Percentiles rank a stretch among this genome's conserved stretches.
phyloP scores from a whole-genome alignment of 2,329 filamentous ascomycete genomes.

The Calonectria henricotiae region DNA sequence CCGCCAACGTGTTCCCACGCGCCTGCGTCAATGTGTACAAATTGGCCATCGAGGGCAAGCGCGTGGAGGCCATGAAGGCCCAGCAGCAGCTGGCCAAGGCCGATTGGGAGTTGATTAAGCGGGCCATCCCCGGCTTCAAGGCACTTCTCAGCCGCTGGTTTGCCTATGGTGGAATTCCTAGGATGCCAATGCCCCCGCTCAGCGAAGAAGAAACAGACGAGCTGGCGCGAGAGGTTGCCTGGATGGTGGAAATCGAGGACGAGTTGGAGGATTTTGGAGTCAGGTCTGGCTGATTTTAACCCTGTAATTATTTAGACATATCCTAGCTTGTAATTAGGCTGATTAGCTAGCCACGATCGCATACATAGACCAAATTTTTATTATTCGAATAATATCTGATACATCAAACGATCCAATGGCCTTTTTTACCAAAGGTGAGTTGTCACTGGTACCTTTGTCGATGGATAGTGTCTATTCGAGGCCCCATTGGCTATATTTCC shows the following conservation, averaged over 20 bases:
- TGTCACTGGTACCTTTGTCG: background rate
- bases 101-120: conserved; percentile 88
- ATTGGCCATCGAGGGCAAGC: conserved; percentile 80
- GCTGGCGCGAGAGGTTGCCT: conserved; percentile 71
- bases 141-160: conserved; percentile 84
- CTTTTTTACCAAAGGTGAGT: background rate
- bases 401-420: background rate
- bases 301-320: conserved; percentile 2
- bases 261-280: conserved; percentile 58
- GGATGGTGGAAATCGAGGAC: conserved; percentile 78
- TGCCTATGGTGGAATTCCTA: conserved; percentile 85
- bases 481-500: background rate
- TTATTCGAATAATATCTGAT: background rate
- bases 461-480: background rate
- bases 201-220: conserved; percentile 69
- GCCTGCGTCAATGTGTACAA: conserved; percentile 85
- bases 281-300: background rate
- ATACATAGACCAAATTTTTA: background rate
- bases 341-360: background rate
- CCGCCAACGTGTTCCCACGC: conserved; percentile 89
- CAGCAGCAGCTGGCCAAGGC: conserved; percentile 83
- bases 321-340: conserved; percentile 8
- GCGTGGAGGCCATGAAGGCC: conserved; percentile 81
- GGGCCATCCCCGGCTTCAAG: conserved; percentile 88
- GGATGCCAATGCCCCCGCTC: conserved; percentile 79